Evolutionary conservation across 129 eudicot species (phyloP).

Genomic region (Flaveria trinervia): DNA sequence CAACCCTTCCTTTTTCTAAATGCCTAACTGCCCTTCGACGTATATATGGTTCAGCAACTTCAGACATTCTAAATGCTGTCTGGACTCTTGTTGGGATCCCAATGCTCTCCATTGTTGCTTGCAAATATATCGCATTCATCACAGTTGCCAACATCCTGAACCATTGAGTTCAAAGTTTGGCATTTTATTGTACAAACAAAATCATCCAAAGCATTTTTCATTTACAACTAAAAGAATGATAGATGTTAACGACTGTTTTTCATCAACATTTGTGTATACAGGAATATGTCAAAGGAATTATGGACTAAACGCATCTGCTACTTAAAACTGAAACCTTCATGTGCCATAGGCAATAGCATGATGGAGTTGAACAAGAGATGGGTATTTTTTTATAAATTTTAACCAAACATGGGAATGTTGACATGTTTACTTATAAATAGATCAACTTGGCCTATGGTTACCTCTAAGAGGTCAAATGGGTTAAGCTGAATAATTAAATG

Average conservation of each 20-base stretch:
- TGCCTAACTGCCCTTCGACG: conserved; percentile 91
- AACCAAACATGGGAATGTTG: neutral
- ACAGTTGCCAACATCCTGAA: conserved; percentile 98
- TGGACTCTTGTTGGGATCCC: conserved; percentile 99
- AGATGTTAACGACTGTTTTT: neutral
- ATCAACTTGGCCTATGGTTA: neutral
- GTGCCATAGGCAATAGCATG: neutral
- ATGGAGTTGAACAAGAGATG: neutral
- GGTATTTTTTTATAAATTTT: neutral
- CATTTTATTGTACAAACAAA: neutral
- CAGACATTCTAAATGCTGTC: conserved; percentile 98
- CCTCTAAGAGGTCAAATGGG: neutral
- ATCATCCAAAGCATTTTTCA: conserved; percentile 46
- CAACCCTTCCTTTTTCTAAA: conserved; percentile 93
- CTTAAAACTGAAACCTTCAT: neutral
- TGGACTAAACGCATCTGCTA: neutral
- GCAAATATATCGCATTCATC: conserved; percentile 96
- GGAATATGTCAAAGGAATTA: neutral
- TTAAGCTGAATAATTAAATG: no score
- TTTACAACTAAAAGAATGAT: neutral
- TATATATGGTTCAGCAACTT: conserved; percentile 96
- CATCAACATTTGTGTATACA: neutral
- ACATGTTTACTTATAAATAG: neutral
- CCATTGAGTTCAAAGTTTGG: conserved; percentile 11
- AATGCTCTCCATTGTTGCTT: conserved; percentile 99